Percentiles rank a stretch among this genome's conserved stretches.
These are phyloP conservation scores for Teratosphaeria zuluensis DNA, from an alignment of 2,329 filamentous ascomycete genomes.

Conservation along the genomic window DNA sequence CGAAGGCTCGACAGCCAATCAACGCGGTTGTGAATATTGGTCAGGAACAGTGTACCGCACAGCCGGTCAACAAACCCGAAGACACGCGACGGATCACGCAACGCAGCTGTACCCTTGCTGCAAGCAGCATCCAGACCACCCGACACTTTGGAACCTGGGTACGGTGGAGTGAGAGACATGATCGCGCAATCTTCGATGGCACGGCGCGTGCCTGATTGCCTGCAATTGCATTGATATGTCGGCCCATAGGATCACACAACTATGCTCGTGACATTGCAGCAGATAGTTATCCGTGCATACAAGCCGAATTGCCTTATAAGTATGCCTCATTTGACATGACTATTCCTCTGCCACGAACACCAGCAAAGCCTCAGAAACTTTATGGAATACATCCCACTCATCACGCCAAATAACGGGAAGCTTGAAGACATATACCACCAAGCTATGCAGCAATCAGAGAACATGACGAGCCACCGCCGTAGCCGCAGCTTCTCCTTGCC, in stretches of 20 bases:
- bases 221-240: neutral
- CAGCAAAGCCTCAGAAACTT: neutral
- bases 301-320: neutral
- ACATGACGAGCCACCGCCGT: neutral
- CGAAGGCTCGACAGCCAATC: neutral
- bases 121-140: neutral
- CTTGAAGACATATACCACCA: neutral
- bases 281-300: neutral
- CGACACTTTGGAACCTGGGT: neutral
- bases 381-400: neutral
- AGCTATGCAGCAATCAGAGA: neutral
- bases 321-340: neutral
- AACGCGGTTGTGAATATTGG: neutral
- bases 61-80: neutral
- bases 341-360: neutral
- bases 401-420: neutral
- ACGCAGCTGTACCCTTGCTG: neutral
- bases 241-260: neutral
- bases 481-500: neutral
- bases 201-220: neutral
- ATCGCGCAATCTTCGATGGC: neutral
- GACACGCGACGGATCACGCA: neutral
- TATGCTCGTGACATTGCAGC: neutral
- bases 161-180: neutral
- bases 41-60: neutral